phyloP scores from a whole-genome alignment of 2,329 filamentous ascomycete species.

The Xylaria sp. region DNA sequence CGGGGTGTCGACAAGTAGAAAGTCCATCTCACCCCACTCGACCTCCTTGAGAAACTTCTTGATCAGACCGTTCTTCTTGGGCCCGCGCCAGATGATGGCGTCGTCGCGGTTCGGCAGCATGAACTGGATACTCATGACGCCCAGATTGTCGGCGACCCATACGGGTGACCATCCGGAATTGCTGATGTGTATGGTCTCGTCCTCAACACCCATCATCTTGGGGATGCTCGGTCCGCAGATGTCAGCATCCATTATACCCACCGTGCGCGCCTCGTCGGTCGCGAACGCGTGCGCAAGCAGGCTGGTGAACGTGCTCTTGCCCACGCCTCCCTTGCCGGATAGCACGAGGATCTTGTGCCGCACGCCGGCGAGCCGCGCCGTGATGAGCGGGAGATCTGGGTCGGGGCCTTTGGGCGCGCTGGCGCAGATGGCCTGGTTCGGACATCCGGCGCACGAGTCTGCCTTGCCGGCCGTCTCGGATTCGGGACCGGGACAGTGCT shows the following conservation, averaged over 20 bases:
- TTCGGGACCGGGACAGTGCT: conserved; percentile 94
- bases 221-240: conserved; percentile 96
- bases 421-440: conserved; percentile 95
- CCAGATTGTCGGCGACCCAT: conserved; percentile 93
- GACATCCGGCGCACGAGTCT: conserved; percentile 92
- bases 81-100: conserved; percentile 95
- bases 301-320: conserved; percentile 92
- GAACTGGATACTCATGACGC: conserved; percentile 98
- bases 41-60: conserved; percentile 99
- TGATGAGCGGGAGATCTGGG: conserved; percentile 90
- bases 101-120: conserved; percentile 95
- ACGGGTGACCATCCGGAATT: conserved; percentile 92
- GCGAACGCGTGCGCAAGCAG: conserved; percentile 92
- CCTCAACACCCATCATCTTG: conserved; percentile 98
- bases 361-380: conserved; percentile 80
- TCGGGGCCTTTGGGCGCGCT: conserved; percentile 95
- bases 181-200: conserved; percentile 92
- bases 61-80: conserved; percentile 98
- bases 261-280: conserved; percentile 77
- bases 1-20: conserved; percentile 92
- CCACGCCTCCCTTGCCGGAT: conserved; percentile 94
- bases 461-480: conserved; percentile 74
- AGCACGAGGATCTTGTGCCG: conserved; percentile 93
- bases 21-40: conserved; percentile 95
- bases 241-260: conserved; percentile 98